Evolutionary conservation across 2,329 filamentous ascomycete genomes (phyloP).

Genomic region (Aspergillus arachidicola): DNA sequence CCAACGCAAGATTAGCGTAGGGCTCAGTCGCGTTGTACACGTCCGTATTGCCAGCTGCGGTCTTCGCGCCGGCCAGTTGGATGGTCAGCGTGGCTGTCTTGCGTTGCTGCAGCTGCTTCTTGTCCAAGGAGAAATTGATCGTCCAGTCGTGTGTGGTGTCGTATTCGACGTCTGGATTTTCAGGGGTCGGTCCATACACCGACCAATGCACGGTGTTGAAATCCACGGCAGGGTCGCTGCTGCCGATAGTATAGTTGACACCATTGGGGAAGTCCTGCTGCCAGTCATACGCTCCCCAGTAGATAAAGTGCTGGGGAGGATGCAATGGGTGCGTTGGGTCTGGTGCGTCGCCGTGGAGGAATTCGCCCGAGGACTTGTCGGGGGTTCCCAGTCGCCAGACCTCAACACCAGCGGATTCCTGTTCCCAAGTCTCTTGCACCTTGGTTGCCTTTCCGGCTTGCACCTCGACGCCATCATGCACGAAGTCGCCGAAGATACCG

Average conservation of each 20-base stretch:
- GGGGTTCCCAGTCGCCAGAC: constrained; percentile 66
- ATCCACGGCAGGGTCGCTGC: constrained; percentile 52
- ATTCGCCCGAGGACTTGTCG: constrained; percentile 64
- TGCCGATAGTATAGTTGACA: constrained; percentile 60
- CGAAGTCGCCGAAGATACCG: constrained; percentile 63
- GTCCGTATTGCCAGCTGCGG: constrained; percentile 64
- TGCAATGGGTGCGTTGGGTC: constrained; percentile 54
- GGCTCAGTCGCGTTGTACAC: constrained; percentile 57
- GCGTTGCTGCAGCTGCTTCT: constrained; percentile 45
- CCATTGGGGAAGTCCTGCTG: constrained; percentile 61
- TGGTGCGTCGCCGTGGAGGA: constrained; percentile 57
- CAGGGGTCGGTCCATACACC: constrained; percentile 55
- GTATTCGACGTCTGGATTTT: constrained; percentile 46
- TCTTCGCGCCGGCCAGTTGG: constrained; percentile 65
- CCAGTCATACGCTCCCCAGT: constrained; percentile 65
- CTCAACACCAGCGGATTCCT: constrained; percentile 60
- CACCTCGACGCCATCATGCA: constrained; percentile 55
- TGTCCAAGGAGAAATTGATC: constrained; percentile 54
- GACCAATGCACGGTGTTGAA: constrained; percentile 70
- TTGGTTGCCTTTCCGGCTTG: constrained; percentile 45
- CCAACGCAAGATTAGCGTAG: constrained; percentile 57
- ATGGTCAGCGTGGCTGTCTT: constrained; percentile 61
- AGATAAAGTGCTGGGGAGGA: constrained; percentile 62
- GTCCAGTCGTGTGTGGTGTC: constrained; percentile 60
- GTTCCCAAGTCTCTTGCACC: constrained; percentile 50